phyloP scores from a whole-genome alignment of 768 basidiomycete genomes.

The Boletellus sp. region DNA sequence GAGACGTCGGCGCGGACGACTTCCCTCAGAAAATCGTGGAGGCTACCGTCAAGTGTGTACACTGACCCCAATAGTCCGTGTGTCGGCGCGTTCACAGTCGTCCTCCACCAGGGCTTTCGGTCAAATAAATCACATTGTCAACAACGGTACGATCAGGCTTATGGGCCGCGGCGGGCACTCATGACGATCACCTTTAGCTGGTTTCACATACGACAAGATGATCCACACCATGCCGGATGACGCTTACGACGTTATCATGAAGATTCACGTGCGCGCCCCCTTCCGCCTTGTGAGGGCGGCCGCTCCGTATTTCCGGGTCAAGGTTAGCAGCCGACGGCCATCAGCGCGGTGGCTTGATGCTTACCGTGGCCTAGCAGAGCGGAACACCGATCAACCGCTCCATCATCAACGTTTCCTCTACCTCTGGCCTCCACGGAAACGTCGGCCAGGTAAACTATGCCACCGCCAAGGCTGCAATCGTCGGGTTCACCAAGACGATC shows the following conservation, averaged over 20 bases:
- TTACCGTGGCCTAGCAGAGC: slow-evolving; percentile 33
- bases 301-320: slow-evolving; percentile 81
- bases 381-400: slow-evolving; percentile 63
- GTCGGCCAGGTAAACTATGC: slow-evolving; percentile 85
- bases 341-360: not conserved
- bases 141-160: slow-evolving; percentile 53
- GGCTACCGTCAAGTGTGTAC: slow-evolving; percentile 66
- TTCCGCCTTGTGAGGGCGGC: slow-evolving; percentile 83
- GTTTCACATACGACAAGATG: slow-evolving; percentile 85
- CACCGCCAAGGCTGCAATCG: slow-evolving; percentile 72
- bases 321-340: slow-evolving; percentile 35
- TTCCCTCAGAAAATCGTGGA: slow-evolving; percentile 77
- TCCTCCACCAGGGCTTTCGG: slow-evolving; percentile 60
- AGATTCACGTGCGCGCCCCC: slow-evolving; percentile 82
- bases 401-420: slow-evolving; percentile 80
- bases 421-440: slow-evolving; percentile 81
- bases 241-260: slow-evolving; percentile 75
- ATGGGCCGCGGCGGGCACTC: not conserved
- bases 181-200: slow-evolving; percentile 38
- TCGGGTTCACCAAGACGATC: slow-evolving; percentile 81
- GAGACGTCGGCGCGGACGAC: slow-evolving; percentile 80
- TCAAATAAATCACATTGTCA: slow-evolving; percentile 83
- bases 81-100: not conserved
- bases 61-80: slow-evolving; percentile 17
- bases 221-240: slow-evolving; percentile 84